Base-by-base conservation (phyloP, 2,329 filamentous ascomycete genomes). In the Ophiocordyceps robertsii region DNA sequence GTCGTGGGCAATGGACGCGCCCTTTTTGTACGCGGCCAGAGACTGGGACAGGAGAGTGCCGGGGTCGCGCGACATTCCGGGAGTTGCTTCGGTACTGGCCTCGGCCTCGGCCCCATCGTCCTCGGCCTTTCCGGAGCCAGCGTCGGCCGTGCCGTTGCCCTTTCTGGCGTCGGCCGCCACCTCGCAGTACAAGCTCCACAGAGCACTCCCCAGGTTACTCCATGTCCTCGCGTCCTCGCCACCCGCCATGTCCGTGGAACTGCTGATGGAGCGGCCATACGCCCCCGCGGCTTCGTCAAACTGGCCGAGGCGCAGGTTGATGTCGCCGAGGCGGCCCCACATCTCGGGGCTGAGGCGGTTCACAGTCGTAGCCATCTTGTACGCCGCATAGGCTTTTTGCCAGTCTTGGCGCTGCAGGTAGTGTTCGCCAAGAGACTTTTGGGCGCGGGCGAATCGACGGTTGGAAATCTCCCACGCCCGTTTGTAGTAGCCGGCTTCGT, bases 251-350 rank as follows among this genome's bases (percentile, higher is more conserved):
- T 71, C 69, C 29, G 66, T 69, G 0, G 71, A 66, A 7, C 66
- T 63, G 50, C 84, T 80, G 11, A 98, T 89, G 9, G 83, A 82
- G 19, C 88, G 75, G 9, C 80, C 79, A 60, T 93, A 98, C 0
- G 88, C 82, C 50, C 90, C 80, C 1, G 85, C 80, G 0, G 92
- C 90, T 17, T 83, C 82, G 17, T 80, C 70, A 65, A 84, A 96
- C 33, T 80, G 70, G 10, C 77, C 77, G 0, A 93, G 70, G 40
- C 90, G 80, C 17, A 98, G 72, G 49, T 82, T 77, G 41, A 93
- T 86, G 56, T 94, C 95, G 8, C 92, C 92, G 5, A 96, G 69
- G 0, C 89, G 80, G 55, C 87, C 88, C 92, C 92, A 98, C 44
- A 87, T 78, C 42, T 84, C 75, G 2, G 85, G 76, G 56, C 88